Conservation (phyloP, 352 stramenopile species). For the Phytophthora pseudosyringae region DNA sequence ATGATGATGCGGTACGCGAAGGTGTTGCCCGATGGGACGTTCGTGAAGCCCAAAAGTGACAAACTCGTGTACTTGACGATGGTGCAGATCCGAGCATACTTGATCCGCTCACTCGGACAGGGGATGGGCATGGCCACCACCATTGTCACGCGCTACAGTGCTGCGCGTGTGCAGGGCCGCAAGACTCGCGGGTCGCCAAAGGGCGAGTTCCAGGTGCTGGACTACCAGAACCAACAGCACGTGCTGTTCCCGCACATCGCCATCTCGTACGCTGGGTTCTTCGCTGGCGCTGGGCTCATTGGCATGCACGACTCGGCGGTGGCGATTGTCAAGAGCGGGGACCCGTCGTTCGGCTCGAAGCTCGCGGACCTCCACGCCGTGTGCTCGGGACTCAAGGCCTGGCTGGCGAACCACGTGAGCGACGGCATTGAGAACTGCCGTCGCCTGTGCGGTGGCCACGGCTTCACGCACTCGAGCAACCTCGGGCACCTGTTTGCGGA, state of each 20-base stretch:
- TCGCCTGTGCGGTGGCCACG: slow-evolving; percentile 27
- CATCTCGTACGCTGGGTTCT: slow-evolving; percentile 49
- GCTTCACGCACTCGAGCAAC: slow-evolving; percentile 30
- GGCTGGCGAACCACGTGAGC: slow-evolving; percentile 31
- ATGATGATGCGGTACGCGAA: slow-evolving; percentile 36
- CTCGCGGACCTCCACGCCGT: slow-evolving; percentile 27
- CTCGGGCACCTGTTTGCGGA: slow-evolving; percentile 38
- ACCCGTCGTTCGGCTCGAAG: slow-evolving; percentile 22
- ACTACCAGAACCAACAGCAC: slow-evolving; percentile 63
- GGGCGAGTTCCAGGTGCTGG: slow-evolving; percentile 55
- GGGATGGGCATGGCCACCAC: slow-evolving; percentile 30
- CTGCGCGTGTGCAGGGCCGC: slow-evolving; percentile 51
- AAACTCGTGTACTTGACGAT: slow-evolving; percentile 71
- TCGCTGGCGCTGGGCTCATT: slow-evolving; percentile 17
- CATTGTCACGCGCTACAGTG: slow-evolving; percentile 55
- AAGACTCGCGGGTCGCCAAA: slow-evolving; percentile 31
- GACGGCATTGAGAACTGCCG: slow-evolving; percentile 34
- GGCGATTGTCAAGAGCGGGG: slow-evolving; percentile 29
- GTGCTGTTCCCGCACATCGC: slow-evolving; percentile 51
- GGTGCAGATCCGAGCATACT: slow-evolving; percentile 48
- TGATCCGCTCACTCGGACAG: slow-evolving; percentile 18
- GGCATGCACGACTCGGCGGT: slow-evolving; percentile 26
- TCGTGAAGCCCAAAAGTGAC: slow-evolving; percentile 63
- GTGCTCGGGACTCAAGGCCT: slow-evolving; percentile 30
- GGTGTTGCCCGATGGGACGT: slow-evolving; percentile 59